Base-by-base conservation (phyloP, 2,329 filamentous ascomycete species). In the Phialophora macrospora region DNA sequence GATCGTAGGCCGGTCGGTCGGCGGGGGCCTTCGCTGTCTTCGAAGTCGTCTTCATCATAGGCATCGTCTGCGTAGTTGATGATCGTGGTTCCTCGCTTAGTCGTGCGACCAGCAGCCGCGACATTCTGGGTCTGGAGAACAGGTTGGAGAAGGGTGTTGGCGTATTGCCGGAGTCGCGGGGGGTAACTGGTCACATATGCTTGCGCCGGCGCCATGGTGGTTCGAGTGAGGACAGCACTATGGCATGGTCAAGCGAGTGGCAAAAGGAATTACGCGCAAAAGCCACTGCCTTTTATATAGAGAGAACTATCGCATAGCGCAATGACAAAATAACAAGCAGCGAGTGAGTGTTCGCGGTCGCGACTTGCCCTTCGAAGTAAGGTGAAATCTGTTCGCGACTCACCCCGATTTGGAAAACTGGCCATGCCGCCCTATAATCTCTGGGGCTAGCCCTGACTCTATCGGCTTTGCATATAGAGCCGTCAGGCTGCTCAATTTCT, bases 41-140 rank as follows among this genome's bases (percentile, higher is more conserved):
- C 81, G 70, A 83, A 83, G 74, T 94, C 81, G 46, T 83, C 81
- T 68, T 89, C 93, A 71, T 97, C 94, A 75, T 90, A 96, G 55
- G 93, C 93, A 77, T 98, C 94, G 77, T 99, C 95, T 26, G 95
- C 94, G 76, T 99, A 99, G 80, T 97, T 99, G 80, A 98, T 95
- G 69, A 94, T 91, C 38, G 92, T 95, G 1, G 95, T 98, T 64
- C 95, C 95, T 78, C 95, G 90, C 82, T 99, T 98, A 8, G 95
- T 98, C n/a, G 91, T 96, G 76, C 94, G 88, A 73, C 91, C 85
- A 66, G 86, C 81, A 46, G 89, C 86, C 26, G 87, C 88, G 64
- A 83, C 82, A 71, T 88, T 84, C 68, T 87, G 88, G 62, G 85
- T 85, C 69, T 90, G 91, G 68, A 94, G 86, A 68, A 95, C 88